Base-by-base conservation (phyloP, 768 basidiomycete genomes). In the Amanita pallidorosea region DNA sequence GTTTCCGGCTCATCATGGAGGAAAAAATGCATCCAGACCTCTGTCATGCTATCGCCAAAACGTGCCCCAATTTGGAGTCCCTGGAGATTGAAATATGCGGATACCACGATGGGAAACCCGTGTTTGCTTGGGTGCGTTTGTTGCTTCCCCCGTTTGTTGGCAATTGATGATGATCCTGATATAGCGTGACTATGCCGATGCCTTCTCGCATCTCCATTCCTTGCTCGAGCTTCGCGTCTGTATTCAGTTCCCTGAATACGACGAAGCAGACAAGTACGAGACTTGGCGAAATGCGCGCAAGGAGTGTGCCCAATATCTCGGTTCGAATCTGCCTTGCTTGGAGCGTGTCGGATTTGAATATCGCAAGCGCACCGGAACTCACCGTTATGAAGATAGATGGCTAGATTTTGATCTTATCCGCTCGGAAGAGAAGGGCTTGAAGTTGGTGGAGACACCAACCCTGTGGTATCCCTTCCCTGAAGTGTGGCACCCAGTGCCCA, bases 401-500 rank as follows among this genome's bases (percentile, higher is more conserved):
- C 50, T 72, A 43, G 70, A 72, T 54, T 72, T 63, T 51, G 64
- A 63, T 40, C 56, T 73, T 18, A 60, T 61, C 25, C 59, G 68
- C 27, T 53, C 52, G 8, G 52, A 51, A n/a, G 50, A 36, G 33
- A 37, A 49, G 3, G 55, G 48, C 27, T 50, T 66, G 25, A 52
- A 43, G 42, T 47, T 73, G n/a, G 44, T 49, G 15, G 67, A 71
- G 54, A 47, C 66, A 20, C 57, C 53, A 2, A 57, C 62, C 43
- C 63, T 62, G 23, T 73, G 70, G 70, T 72, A 72, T 42, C 66
- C 63, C 5, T 71, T 71, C 55, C 71, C 71, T 11, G 69, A 71
- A 54, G 65, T 72, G 25, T 73, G 70, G 70, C 22, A 45, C 12
- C 59, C 58, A 2, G 60, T 61, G 35, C 45, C 54, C 18, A 45